Percentiles rank a stretch among this genome's conserved stretches.
phyloP scores from a whole-genome alignment of 2,329 filamentous ascomycete genomes.

The Bertia moriformis region DNA sequence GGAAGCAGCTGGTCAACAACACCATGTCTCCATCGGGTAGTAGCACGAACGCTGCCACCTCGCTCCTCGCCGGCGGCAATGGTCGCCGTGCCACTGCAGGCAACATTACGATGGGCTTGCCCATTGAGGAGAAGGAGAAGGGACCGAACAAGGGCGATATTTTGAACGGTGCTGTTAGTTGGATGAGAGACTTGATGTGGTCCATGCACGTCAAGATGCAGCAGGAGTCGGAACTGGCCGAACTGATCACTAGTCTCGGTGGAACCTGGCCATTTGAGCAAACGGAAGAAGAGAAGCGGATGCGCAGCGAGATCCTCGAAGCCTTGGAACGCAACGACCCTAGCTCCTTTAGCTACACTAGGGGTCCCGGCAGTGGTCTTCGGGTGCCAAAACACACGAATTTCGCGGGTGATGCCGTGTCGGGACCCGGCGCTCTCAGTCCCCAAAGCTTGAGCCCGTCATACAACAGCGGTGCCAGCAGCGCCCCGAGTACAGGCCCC shows the following conservation, averaged over 20 bases:
- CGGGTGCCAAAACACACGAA: conserved; percentile 56
- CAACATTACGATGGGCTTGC: conserved; percentile 34
- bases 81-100: conserved; percentile 42
- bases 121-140: conserved; percentile 57
- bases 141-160: conserved; percentile 62
- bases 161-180: conserved; percentile 55
- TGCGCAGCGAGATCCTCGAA: conserved; percentile 51
- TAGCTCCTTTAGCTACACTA: conserved; percentile 38
- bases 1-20: conserved; percentile 55
- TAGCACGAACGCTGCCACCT: conserved; percentile 39
- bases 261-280: conserved; percentile 41
- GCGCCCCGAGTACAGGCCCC: background rate
- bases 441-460: background rate
- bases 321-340: conserved; percentile 42
- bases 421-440: background rate
- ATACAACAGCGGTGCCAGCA: background rate
- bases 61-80: conserved; percentile 44
- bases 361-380: conserved; percentile 45
- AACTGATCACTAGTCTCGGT: conserved; percentile 32
- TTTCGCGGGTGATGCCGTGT: conserved; percentile 40
- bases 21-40: conserved; percentile 45
- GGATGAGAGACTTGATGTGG: conserved; percentile 60
- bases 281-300: conserved; percentile 52
- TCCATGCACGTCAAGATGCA: conserved; percentile 47
- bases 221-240: conserved; percentile 44